Conservation (phyloP, 192 early-diverging fungal species). For the Umbelopsis sp. region DNA sequence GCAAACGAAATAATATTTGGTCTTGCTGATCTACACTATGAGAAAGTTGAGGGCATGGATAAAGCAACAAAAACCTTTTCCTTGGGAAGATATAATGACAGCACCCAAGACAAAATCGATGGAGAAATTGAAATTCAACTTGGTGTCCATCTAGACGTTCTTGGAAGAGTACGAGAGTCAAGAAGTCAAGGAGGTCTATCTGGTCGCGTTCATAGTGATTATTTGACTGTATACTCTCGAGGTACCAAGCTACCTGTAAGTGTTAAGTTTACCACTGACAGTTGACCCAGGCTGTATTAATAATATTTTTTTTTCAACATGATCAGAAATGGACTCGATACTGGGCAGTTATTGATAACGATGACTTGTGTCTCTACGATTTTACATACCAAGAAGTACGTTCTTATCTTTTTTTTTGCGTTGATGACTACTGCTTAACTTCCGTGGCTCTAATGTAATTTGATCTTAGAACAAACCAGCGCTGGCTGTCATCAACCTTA, state of each 20-base stretch:
- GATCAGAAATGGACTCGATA: slow-evolving; percentile 11
- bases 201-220: not conserved
- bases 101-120: not conserved
- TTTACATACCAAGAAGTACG: slow-evolving; percentile 16
- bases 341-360: slow-evolving; percentile 12
- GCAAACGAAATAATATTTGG: not conserved
- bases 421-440: not conserved
- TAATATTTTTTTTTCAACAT: not conserved
- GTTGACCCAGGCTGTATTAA: not conserved
- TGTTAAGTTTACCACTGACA: not conserved
- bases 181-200: slow-evolving; percentile 9
- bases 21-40: not conserved
- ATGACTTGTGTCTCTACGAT: slow-evolving; percentile 1
- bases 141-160: not conserved
- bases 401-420: not conserved
- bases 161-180: slow-evolving; percentile 2
- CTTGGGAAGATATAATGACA: not conserved
- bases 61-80: not conserved
- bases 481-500: not conserved
- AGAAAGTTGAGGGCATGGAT: slow-evolving; percentile 12
- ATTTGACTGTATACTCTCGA: not conserved
- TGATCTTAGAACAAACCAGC: not conserved
- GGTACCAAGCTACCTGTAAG: not conserved
- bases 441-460: not conserved
- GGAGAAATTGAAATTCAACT: slow-evolving; percentile 7